Percentiles rank a stretch among this genome's conserved stretches.
These are phyloP conservation scores for Talaromyces albobiverticillius DNA, from an alignment of 2,329 filamentous ascomycete species.

Conservation along the genomic window DNA sequence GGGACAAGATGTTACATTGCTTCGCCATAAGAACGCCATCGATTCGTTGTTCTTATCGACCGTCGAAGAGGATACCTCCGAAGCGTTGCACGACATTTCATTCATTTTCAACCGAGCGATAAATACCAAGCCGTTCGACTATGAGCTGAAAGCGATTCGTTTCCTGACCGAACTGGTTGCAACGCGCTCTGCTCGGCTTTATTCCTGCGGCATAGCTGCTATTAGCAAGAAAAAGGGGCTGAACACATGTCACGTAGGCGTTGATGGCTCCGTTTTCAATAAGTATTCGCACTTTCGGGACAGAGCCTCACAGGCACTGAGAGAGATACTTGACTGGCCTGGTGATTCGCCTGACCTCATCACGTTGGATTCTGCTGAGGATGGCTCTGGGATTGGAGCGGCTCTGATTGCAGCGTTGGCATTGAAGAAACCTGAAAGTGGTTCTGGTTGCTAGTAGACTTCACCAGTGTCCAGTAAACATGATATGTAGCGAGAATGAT, in stretches of 20 bases:
- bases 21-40: slow-evolving; percentile 77
- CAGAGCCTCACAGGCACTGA: slow-evolving; percentile 76
- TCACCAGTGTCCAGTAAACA: not conserved
- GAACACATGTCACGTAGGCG: slow-evolving; percentile 80
- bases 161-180: slow-evolving; percentile 90
- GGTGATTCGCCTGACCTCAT: slow-evolving; percentile 13
- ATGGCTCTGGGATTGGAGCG: slow-evolving; percentile 19
- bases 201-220: slow-evolving; percentile 90
- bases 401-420: slow-evolving; percentile 18
- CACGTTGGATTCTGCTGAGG: slow-evolving; percentile 14
- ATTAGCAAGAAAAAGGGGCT: slow-evolving; percentile 93
- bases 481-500: not conserved
- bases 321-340: slow-evolving; percentile 73
- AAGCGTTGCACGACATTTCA: slow-evolving; percentile 81
- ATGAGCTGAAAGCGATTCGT: slow-evolving; percentile 82
- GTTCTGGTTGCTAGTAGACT: not conserved
- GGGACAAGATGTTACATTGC: slow-evolving; percentile 71
- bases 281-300: slow-evolving; percentile 97
- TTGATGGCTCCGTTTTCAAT: slow-evolving; percentile 95
- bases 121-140: slow-evolving; percentile 63
- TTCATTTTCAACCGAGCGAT: slow-evolving; percentile 76
- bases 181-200: slow-evolving; percentile 85
- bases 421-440: slow-evolving; percentile 10
- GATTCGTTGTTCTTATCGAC: slow-evolving; percentile 88
- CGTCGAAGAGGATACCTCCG: slow-evolving; percentile 88